phyloP scores from a whole-genome alignment of 768 basidiomycete species.

The Cystofilobasidium macerans region DNA sequence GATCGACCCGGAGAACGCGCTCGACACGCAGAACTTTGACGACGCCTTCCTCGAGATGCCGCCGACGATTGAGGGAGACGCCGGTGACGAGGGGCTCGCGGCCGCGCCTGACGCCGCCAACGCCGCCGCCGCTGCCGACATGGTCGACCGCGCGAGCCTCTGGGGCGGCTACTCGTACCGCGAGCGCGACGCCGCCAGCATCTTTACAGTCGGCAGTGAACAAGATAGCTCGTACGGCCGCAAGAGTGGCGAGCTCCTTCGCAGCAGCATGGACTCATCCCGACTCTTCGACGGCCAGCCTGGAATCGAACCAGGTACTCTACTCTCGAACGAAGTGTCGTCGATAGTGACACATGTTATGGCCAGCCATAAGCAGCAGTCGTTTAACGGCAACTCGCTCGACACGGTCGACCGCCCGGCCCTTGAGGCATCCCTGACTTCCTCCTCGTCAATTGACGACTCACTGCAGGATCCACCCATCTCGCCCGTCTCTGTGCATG shows the following conservation, averaged over 20 bases:
- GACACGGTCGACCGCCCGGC: background rate
- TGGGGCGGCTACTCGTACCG: slow-evolving; percentile 94
- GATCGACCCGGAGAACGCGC: slow-evolving; percentile 53
- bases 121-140: slow-evolving; percentile 39
- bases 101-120: slow-evolving; percentile 45
- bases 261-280: slow-evolving; percentile 11
- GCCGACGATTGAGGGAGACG: slow-evolving; percentile 59
- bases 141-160: slow-evolving; percentile 57
- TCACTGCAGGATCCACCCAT: background rate
- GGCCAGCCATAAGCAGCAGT: background rate
- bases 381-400: background rate
- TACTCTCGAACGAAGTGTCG: too few species aligned
- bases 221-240: slow-evolving; percentile 1
- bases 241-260: slow-evolving; percentile 7
- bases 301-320: too few species aligned
- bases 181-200: slow-evolving; percentile 54
- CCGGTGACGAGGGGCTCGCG: slow-evolving; percentile 38
- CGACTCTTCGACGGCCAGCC: background rate
- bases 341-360: too few species aligned
- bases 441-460: background rate
- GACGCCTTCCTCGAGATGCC: slow-evolving; percentile 94
- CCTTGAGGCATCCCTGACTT: background rate
- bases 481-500: background rate
- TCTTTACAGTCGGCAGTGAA: slow-evolving; percentile 55
- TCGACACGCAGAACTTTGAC: slow-evolving; percentile 96